Evolutionary conservation across 164 flowering plant genomes (phyloP).

Genomic region (Magnolia changhungtana): DNA sequence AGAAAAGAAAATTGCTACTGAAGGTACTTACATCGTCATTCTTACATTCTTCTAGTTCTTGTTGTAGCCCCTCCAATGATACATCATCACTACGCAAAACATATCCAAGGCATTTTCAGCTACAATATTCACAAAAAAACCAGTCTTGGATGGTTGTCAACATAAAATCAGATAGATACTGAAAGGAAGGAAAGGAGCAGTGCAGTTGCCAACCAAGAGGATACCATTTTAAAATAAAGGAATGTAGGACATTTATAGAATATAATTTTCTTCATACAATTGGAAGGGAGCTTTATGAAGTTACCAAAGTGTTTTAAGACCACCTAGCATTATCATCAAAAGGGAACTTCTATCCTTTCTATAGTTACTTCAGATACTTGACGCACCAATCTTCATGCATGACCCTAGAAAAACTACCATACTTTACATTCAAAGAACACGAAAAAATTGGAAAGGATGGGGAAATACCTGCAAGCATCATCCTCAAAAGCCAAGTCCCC

Average conservation of each 20-base stretch:
- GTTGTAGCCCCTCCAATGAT: conserved; percentile 82
- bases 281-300: background rate
- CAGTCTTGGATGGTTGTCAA: background rate
- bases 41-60: conserved; percentile 86
- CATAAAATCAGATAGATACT: background rate
- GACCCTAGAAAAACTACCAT: background rate
- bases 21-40: conserved; percentile 65
- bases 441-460: background rate
- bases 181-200: background rate
- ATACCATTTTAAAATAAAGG: background rate
- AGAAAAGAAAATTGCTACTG: background rate
- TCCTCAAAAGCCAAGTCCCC: conserved; percentile 83
- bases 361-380: background rate
- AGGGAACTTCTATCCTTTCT: background rate
- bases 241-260: background rate
- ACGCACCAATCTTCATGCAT: background rate
- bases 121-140: background rate
- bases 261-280: background rate
- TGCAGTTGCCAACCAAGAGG: background rate
- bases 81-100: conserved; percentile 55
- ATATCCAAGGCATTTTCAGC: background rate
- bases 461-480: conserved; percentile 58
- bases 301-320: background rate
- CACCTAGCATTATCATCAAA: background rate
- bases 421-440: background rate